These are phyloP conservation scores for Byssochlamys sp. DNA, from an alignment of 2,329 filamentous ascomycete species.

Conservation along the genomic window DNA sequence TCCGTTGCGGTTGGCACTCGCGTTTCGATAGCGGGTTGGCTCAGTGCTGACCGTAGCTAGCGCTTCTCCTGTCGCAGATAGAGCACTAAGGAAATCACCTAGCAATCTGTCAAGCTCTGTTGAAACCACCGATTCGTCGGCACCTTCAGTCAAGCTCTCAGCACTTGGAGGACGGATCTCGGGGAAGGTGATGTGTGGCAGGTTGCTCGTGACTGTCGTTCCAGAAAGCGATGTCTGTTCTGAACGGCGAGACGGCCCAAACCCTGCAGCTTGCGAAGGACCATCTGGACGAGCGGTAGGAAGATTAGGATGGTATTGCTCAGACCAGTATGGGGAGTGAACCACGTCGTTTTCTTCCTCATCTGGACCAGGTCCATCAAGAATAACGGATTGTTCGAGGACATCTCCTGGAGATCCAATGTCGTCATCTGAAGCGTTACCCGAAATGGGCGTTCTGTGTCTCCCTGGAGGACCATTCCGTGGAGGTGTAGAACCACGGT, in stretches of 20 bases:
- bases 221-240: not conserved
- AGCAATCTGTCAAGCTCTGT: constrained; percentile 34
- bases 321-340: constrained; percentile 8
- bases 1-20: not conserved
- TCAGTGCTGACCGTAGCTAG: constrained; percentile 1
- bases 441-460: constrained; percentile 37
- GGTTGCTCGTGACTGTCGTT: constrained; percentile 3
- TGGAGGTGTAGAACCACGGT: constrained; percentile 22
- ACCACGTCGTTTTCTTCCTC: constrained; percentile 36
- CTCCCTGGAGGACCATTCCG: constrained; percentile 31
- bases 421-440: constrained; percentile 36
- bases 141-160: constrained; percentile 29
- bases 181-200: constrained; percentile 26
- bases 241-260: constrained; percentile 1
- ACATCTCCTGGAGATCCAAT: not conserved
- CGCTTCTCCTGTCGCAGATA: constrained; percentile 29
- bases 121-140: constrained; percentile 26
- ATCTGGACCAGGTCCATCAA: constrained; percentile 46
- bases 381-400: constrained; percentile 42
- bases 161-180: constrained; percentile 28
- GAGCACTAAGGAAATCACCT: constrained; percentile 29
- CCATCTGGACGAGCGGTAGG: constrained; percentile 7
- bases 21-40: constrained; percentile 1
- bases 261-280: constrained; percentile 11
- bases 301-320: constrained; percentile 18